Base-by-base conservation (phyloP, 441 rosid genomes). In the Erysimum cheiri region DNA sequence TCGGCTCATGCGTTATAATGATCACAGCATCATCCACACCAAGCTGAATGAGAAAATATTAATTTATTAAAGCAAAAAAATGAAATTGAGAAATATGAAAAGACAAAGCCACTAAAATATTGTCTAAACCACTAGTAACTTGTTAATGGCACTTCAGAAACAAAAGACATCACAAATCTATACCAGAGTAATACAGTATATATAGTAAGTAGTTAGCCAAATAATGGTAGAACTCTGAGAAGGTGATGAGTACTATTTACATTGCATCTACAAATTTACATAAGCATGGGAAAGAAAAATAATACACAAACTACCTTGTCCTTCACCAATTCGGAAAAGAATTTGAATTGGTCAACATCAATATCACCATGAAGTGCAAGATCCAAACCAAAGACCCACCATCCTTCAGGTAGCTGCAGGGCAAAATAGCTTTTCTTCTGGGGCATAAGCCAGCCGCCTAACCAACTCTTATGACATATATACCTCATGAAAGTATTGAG, bases 381-480 rank as follows among this genome's bases (percentile, higher is more conserved):
- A 83, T 96, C 99, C 81, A 96, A 91, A 83, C 99, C 99, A 80
- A 96, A 96, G 63, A 96, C 84, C 99, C 99, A 96, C 99, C 99
- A 96, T 28, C 87, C 69, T 76, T 87, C 80, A 6, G 99, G 99
- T 33, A 96, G 91, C 79, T 91, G 97, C 87, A 96, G 83, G 14
- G 98, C 96, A 82, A 93, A 96, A 74, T 96, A 96, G 82, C 99
- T 96, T 86, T 89, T 93, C 85, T 87, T 93, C 80, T 93, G 99
- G 53, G 99, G 99, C 97, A 96, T 96, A 63, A 93, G 77, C 99
- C 99, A 93, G 72, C 99, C 98, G 15, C 99, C 99, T 81, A 96
- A 84, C 98, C 99, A 96, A 82, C 90, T 96, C 81, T 96, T 93
- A 74, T 93, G 98, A 77, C 99, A 96, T 76, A 96, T 91, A 77